phyloP scores from a whole-genome alignment of 805 yeast species.

The Ascoidea tarda region DNA sequence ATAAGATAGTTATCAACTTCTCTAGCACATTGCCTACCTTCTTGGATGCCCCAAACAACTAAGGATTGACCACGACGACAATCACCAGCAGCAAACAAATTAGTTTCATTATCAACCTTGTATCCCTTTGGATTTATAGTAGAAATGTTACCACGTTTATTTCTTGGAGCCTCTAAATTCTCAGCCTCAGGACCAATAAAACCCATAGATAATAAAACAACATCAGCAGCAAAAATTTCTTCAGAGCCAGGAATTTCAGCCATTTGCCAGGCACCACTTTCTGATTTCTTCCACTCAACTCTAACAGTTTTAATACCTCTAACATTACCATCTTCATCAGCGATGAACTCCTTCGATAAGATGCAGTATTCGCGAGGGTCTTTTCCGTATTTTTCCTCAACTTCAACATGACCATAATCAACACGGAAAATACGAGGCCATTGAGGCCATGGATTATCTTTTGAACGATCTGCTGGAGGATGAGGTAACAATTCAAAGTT shows the following conservation, averaged over 20 bases:
- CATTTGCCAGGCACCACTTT: constrained; percentile 98
- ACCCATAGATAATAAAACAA: constrained; percentile 92
- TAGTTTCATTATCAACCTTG: constrained; percentile 45
- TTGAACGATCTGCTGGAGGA: constrained; percentile 76
- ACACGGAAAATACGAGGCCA: constrained; percentile 98
- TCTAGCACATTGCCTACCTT: constrained; percentile 97
- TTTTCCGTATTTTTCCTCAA: constrained; percentile 84
- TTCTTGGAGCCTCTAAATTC: constrained; percentile 50
- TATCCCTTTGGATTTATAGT: constrained; percentile 44
- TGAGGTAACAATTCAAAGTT: constrained; percentile 91
- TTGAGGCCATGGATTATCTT: constrained; percentile 99
- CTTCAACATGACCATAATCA: constrained; percentile 96
- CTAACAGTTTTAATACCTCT: constrained; percentile 92
- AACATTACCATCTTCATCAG: constrained; percentile 89
- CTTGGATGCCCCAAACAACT: constrained; percentile 99
- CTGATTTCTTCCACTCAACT: constrained; percentile 96
- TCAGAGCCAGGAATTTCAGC: constrained; percentile 92
- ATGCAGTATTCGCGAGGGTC: constrained; percentile 97
- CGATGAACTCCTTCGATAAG: constrained; percentile 88
- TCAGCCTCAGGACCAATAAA: constrained; percentile 92
- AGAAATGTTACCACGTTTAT: constrained; percentile 73
- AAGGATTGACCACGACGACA: constrained; percentile 98
- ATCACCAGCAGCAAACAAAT: constrained; percentile 92
- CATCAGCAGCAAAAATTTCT: constrained; percentile 88
- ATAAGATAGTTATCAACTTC: constrained; percentile 73